Percentiles rank a stretch among this genome's conserved stretches.
phyloP scores from a whole-genome alignment of 257 asterid genomes.

The Ocimum tenuiflorum region DNA sequence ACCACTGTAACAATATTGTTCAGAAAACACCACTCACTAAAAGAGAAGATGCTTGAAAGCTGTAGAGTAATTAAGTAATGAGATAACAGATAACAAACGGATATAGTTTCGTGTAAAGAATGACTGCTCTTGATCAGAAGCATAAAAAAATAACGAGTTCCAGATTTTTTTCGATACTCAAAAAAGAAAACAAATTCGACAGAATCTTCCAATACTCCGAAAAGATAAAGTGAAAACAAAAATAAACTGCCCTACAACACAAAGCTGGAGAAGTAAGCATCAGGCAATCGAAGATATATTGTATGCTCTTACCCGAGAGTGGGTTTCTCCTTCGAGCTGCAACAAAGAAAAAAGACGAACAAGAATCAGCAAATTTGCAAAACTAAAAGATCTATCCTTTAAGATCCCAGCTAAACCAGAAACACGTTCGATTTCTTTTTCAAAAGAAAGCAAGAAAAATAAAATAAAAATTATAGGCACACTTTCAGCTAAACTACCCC shows the following conservation, averaged over 20 bases:
- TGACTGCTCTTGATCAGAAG: background rate
- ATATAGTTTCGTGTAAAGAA: background rate
- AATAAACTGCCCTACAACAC: background rate
- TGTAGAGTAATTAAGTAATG: background rate
- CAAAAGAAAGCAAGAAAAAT: background rate
- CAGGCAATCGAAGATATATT: background rate
- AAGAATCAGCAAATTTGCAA: constrained; percentile 12
- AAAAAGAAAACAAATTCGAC: background rate
- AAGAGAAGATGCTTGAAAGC: background rate
- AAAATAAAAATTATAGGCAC: background rate
- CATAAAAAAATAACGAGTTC: background rate
- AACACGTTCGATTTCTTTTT: too few species aligned
- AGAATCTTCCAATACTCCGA: background rate
- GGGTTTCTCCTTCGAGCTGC: constrained; percentile 99
- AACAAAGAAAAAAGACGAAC: constrained; percentile 16
- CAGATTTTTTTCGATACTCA: background rate
- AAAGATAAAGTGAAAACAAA: background rate
- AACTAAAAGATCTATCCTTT: background rate
- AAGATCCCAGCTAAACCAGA: constrained; percentile 9
- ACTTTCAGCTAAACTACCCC: constrained; percentile 5
- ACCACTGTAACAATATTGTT: constrained; percentile 50
- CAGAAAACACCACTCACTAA: constrained; percentile 14
- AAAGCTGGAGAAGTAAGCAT: constrained; percentile 6
- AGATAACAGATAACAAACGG: background rate
- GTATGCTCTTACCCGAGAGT: constrained; percentile 78